Conservation (phyloP, 306 rosid species). For the Vicia faba region DNA sequence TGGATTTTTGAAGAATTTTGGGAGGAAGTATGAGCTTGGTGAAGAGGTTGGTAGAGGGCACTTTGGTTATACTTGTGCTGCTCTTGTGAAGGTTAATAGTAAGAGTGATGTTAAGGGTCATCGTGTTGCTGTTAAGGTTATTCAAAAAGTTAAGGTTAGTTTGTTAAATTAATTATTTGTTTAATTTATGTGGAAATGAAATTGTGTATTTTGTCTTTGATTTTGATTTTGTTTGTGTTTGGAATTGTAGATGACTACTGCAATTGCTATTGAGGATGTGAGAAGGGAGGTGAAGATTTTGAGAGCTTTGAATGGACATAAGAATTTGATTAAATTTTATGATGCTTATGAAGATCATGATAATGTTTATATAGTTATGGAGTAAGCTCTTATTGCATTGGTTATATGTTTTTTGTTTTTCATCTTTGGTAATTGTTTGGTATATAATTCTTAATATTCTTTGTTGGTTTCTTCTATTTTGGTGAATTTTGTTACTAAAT, state of each 20-base stretch:
- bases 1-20: constrained; percentile 81
- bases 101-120: constrained; percentile 77
- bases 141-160: constrained; percentile 77
- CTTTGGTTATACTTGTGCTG: constrained; percentile 82
- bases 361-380: constrained; percentile 90
- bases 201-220: no score
- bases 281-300: constrained; percentile 94
- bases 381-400: constrained; percentile 54
- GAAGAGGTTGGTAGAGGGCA: constrained; percentile 93
- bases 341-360: constrained; percentile 89
- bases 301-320: constrained; percentile 85
- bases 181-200: neutral
- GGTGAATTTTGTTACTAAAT: neutral
- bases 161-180: neutral
- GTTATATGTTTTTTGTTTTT: neutral
- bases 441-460: constrained; percentile 23
- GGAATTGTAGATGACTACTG: constrained; percentile 81
- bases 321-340: constrained; percentile 69
- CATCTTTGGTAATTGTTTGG: neutral
- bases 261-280: constrained; percentile 93
- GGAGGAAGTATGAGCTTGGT: constrained; percentile 72
- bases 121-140: constrained; percentile 86
- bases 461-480: constrained; percentile 21
- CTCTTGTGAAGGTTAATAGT: constrained; percentile 45
- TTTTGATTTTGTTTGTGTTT: constrained; percentile 7